A percentile compares a stretch with the other conserved stretches of the same genome.
These are phyloP conservation scores for Claviceps monticola DNA, from an alignment of 2,329 filamentous ascomycete genomes.

Conservation along the genomic window DNA sequence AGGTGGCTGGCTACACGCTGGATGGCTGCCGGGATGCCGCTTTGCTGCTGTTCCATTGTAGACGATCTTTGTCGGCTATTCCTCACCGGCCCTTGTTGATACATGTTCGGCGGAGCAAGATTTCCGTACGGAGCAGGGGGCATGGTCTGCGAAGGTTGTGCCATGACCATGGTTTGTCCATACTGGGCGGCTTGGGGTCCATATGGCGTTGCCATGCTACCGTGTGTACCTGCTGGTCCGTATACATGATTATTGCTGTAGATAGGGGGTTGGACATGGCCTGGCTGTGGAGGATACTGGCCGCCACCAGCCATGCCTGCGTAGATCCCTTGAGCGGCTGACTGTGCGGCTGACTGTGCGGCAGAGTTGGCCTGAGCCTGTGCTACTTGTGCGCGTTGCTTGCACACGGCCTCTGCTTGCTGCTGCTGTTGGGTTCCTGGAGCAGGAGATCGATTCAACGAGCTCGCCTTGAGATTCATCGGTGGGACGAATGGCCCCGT, in stretches of 20 bases:
- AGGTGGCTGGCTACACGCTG: constrained; percentile 93
- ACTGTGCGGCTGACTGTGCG: constrained; percentile 51
- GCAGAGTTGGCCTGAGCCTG: constrained; percentile 57
- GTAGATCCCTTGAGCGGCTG: constrained; percentile 55
- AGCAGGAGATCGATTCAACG: constrained; percentile 73
- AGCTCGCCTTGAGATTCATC: constrained; percentile 87
- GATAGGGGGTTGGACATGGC: constrained; percentile 46
- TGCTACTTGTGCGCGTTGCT: constrained; percentile 67
- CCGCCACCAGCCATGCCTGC: constrained; percentile 28
- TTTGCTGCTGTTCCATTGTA: constrained; percentile 91
- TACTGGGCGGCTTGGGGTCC: constrained; percentile 58
- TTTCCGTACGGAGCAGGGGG: constrained; percentile 48
- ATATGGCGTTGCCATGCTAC: constrained; percentile 57
- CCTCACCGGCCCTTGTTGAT: constrained; percentile 51
- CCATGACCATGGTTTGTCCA: constrained; percentile 54
- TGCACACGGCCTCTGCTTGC: constrained; percentile 85
- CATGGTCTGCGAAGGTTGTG: constrained; percentile 52
- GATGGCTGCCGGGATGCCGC: constrained; percentile 81
- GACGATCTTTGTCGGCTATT: constrained; percentile 78
- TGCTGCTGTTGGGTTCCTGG: constrained; percentile 93
- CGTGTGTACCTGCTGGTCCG: constrained; percentile 35
- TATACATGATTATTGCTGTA: constrained; percentile 81
- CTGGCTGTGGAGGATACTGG: constrained; percentile 31
- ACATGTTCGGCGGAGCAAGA: constrained; percentile 39
- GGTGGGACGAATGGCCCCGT: constrained; percentile 92